These are phyloP conservation scores for Claviceps quebecensis DNA, from an alignment of 2,329 filamentous ascomycete species.

Conservation along the genomic window DNA sequence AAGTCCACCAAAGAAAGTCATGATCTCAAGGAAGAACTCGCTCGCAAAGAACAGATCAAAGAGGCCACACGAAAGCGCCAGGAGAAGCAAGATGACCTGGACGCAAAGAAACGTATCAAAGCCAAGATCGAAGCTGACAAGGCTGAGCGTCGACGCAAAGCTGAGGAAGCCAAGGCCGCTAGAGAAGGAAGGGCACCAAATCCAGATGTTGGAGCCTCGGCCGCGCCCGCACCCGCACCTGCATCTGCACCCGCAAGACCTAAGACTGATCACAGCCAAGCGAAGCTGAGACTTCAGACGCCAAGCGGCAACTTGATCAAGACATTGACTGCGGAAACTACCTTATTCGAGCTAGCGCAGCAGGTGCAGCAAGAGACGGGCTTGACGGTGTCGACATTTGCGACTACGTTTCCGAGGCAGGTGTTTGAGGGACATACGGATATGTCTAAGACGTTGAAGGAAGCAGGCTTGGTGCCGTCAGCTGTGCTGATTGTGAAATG, in stretches of 20 bases:
- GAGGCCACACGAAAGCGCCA: slow-evolving; percentile 73
- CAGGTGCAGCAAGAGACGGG: slow-evolving; percentile 60
- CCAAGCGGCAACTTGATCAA: slow-evolving; percentile 63
- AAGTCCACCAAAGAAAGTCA: slow-evolving; percentile 85
- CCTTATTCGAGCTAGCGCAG: slow-evolving; percentile 81
- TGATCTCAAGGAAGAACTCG: slow-evolving; percentile 78
- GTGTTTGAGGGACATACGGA: slow-evolving; percentile 55
- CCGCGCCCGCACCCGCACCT: slow-evolving; percentile 19
- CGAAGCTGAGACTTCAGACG: slow-evolving; percentile 70
- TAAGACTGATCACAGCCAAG: slow-evolving; percentile 61
- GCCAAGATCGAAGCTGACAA: slow-evolving; percentile 94
- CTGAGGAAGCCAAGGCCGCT: slow-evolving; percentile 71
- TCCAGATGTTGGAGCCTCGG: slow-evolving; percentile 21
- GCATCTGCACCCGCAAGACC: slow-evolving; percentile 43
- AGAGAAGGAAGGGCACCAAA: slow-evolving; percentile 58
- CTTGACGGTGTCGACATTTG: slow-evolving; percentile 58
- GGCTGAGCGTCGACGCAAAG: slow-evolving; percentile 71
- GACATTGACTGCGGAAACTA: slow-evolving; percentile 78
- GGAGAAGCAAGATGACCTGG: slow-evolving; percentile 75
- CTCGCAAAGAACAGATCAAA: slow-evolving; percentile 81
- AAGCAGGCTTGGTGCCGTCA: slow-evolving; percentile 79
- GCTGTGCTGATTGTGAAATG: slow-evolving; percentile 70
- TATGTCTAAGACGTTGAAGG: slow-evolving; percentile 82
- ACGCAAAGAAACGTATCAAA: slow-evolving; percentile 78
- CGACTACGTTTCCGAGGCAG: slow-evolving; percentile 78